These are phyloP conservation scores for Lactarius sp. DNA, from an alignment of 768 basidiomycete species.

Conservation along the genomic window DNA sequence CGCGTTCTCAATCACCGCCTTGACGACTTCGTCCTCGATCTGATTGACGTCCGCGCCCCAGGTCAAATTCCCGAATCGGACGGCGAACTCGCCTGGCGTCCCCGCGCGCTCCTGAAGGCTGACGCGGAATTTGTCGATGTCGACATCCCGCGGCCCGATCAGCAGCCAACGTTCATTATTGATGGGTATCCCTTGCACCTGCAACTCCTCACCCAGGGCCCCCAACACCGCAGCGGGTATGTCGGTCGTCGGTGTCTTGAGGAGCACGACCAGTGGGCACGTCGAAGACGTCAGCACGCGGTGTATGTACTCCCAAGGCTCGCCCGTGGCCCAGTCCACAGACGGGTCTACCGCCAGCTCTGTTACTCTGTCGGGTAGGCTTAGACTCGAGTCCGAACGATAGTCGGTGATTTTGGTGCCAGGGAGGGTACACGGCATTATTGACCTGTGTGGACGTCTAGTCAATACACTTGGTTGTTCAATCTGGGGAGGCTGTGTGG, in stretches of 20 bases:
- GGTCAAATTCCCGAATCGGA: slow-evolving; percentile 12
- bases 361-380: neutral
- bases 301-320: slow-evolving; percentile 22
- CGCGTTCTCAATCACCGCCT: slow-evolving; percentile 1
- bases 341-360: neutral
- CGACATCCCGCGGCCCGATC: neutral
- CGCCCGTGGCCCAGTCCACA: slow-evolving; percentile 22
- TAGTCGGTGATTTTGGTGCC: slow-evolving; percentile 1
- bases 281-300: slow-evolving; percentile 19
- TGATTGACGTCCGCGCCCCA: slow-evolving; percentile 18
- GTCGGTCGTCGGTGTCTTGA: slow-evolving; percentile 12
- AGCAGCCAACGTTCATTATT: slow-evolving; percentile 20
- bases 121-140: slow-evolving; percentile 10
- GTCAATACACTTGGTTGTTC: neutral
- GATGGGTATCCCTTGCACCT: slow-evolving; percentile 7
- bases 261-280: slow-evolving; percentile 12
- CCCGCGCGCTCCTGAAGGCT: slow-evolving; percentile 5
- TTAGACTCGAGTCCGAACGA: neutral
- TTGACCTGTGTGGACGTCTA: neutral
- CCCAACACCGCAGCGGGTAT: slow-evolving; percentile 5
- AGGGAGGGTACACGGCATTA: slow-evolving; percentile 15
- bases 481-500: neutral
- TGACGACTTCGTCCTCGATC: slow-evolving; percentile 18
- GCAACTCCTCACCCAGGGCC: slow-evolving; percentile 4
- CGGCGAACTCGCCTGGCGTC: slow-evolving; percentile 2